These are phyloP conservation scores for Pisolithus thermaeus DNA, from an alignment of 1,284 basidiomycete species.

Conservation along the genomic window DNA sequence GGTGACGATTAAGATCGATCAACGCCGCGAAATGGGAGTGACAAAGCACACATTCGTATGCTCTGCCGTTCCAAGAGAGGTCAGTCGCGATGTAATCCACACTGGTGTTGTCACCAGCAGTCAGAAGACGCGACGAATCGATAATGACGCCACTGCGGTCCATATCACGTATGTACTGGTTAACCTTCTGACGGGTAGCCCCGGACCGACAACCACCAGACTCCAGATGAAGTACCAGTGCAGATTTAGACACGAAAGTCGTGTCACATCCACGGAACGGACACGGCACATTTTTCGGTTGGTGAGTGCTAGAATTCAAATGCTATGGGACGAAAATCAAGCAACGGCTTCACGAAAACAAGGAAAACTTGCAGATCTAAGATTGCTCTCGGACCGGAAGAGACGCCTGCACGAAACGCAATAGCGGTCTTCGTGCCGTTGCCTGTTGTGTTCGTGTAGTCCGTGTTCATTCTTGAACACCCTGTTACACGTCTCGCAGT, in stretches of 20 bases:
- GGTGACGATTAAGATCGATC: constrained; percentile 42
- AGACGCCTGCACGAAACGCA: constrained; percentile 39
- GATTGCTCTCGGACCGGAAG: constrained; percentile 36
- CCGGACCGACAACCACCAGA: constrained; percentile 38
- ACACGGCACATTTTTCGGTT: constrained; percentile 33
- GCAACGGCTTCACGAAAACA: constrained; percentile 4
- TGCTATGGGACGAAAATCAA: constrained; percentile 22
- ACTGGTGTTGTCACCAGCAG: constrained; percentile 9
- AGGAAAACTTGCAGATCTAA: constrained; percentile 17
- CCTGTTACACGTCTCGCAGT: constrained; percentile 35
- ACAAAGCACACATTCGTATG: constrained; percentile 53
- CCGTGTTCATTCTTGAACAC: constrained; percentile 35
- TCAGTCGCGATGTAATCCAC: constrained; percentile 33
- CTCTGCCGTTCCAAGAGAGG: constrained; percentile 40
- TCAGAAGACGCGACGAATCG: constrained; percentile 31
- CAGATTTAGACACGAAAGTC: constrained; percentile 38
- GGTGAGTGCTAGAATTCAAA: constrained; percentile 36
- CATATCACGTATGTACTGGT: constrained; percentile 29
- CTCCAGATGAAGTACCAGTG: constrained; percentile 45
- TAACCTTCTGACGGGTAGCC: constrained; percentile 28
- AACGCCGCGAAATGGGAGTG: constrained; percentile 34
- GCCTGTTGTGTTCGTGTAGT: constrained; percentile 42
- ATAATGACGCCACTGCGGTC: constrained; percentile 32
- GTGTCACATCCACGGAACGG: constrained; percentile 34
- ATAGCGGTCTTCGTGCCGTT: constrained; percentile 38